Percentiles rank a stretch among this genome's conserved stretches.
These are phyloP conservation scores for Zygoascus meyerae DNA, from an alignment of 1,139 yeast genomes.

Conservation along the genomic window DNA sequence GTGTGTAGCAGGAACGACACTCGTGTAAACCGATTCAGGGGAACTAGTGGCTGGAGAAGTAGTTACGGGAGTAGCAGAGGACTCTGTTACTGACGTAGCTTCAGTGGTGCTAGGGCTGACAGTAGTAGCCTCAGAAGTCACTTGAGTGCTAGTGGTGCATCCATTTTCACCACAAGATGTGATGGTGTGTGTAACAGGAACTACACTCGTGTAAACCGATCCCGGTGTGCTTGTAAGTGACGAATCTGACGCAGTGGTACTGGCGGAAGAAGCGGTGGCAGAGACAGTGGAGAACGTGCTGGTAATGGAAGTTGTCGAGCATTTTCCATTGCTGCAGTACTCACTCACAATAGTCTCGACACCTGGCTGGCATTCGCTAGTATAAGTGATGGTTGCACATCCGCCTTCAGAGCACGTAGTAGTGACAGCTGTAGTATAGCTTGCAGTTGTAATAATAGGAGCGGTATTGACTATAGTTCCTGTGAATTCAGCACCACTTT, in stretches of 20 bases:
- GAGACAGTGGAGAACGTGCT: constrained; percentile 5
- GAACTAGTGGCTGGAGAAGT: not conserved
- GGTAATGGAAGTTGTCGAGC: constrained; percentile 3
- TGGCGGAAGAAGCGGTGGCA: not conserved
- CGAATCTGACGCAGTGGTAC: not conserved
- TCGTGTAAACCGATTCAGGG: not conserved
- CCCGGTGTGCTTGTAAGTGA: not conserved
- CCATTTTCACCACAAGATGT: constrained; percentile 5
- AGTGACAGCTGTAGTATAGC: not conserved
- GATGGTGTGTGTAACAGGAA: constrained; percentile 3
- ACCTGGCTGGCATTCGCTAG: constrained; percentile 4
- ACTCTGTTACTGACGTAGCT: not conserved
- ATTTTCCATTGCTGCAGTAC: not conserved
- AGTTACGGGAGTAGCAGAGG: not conserved
- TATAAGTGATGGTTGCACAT: constrained; percentile 4
- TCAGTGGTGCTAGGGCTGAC: not conserved
- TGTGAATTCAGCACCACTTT: constrained; percentile 1
- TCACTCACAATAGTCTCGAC: constrained; percentile 1
- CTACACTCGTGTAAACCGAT: not conserved
- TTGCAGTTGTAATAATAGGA: not conserved
- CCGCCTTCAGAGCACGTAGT: not conserved
- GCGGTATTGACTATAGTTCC: not conserved
- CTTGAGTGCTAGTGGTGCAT: constrained; percentile 4
- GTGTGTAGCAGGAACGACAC: not conserved
- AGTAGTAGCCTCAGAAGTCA: not conserved